Evolutionary conservation across 192 early-diverging fungal species (phyloP).

Genomic region (Entomortierella parvispora): DNA sequence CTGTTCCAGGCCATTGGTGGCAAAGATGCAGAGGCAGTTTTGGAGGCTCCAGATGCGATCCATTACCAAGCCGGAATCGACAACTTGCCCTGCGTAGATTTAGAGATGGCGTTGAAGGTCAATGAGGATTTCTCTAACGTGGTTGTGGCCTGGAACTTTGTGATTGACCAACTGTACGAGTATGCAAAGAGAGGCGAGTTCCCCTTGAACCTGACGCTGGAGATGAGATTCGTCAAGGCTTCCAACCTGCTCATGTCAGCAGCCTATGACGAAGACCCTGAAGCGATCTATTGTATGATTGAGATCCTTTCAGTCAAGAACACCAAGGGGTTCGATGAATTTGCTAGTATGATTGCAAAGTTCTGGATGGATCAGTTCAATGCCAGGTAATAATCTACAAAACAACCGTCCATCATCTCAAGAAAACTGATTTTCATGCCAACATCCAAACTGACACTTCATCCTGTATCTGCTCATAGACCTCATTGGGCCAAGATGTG

Average conservation of each 20-base stretch:
- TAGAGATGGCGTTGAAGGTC: constrained; percentile 42
- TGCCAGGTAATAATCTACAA: constrained; percentile 9
- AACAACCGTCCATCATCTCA: not conserved
- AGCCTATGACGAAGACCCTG: constrained; percentile 46
- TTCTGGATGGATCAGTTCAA: constrained; percentile 45
- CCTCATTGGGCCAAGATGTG: constrained; percentile 54
- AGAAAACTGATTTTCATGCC: not conserved
- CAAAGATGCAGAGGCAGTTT: not conserved
- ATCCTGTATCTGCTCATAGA: not conserved
- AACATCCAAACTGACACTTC: too few relatives aligned
- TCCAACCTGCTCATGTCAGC: constrained; percentile 22
- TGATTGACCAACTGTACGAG: constrained; percentile 22
- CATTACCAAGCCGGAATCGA: constrained; percentile 49
- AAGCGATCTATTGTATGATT: constrained; percentile 36
- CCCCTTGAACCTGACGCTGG: constrained; percentile 30
- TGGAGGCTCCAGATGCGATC: constrained; percentile 42
- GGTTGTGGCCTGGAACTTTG: constrained; percentile 11
- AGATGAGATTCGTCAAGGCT: constrained; percentile 40
- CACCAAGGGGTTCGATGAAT: constrained; percentile 35
- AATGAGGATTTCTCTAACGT: constrained; percentile 46
- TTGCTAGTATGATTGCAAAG: constrained; percentile 27
- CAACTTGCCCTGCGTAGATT: constrained; percentile 13
- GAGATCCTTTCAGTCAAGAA: constrained; percentile 23
- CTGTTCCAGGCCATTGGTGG: constrained; percentile 8
- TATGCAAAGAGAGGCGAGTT: constrained; percentile 23